Conservation (phyloP, 2,329 filamentous ascomycete species). For the Colletotrichum magnum region DNA sequence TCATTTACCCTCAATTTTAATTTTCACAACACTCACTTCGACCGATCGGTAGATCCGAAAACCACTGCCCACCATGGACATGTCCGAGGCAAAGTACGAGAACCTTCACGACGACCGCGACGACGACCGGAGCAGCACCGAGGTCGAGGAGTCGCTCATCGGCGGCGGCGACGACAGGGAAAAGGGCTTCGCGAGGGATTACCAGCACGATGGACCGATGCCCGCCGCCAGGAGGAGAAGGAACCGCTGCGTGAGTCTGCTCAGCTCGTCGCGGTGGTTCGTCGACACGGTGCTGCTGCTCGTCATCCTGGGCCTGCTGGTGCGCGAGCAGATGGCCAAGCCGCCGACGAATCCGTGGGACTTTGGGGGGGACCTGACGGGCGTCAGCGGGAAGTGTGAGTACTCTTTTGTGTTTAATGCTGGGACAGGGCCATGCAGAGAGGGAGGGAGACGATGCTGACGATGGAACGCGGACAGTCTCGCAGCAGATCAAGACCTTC, state of each 20-base stretch:
- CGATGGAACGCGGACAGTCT: conserved; percentile 44
- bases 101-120: conserved; percentile 46
- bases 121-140: conserved; percentile 49
- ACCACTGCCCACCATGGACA: conserved; percentile 26
- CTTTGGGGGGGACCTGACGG: conserved; percentile 54
- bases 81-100: conserved; percentile 43
- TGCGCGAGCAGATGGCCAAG: conserved; percentile 47
- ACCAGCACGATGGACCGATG: background rate
- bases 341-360: conserved; percentile 46
- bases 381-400: conserved; percentile 51
- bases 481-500: conserved; percentile 56
- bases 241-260: conserved; percentile 30
- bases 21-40: conserved; percentile 28
- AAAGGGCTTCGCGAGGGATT: conserved; percentile 26
- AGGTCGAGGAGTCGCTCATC: conserved; percentile 53
- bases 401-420: no score
- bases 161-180: conserved; percentile 48
- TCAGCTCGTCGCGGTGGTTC: conserved; percentile 49
- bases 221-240: conserved; percentile 25
- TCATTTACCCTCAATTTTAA: background rate
- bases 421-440: no score
- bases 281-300: conserved; percentile 51
- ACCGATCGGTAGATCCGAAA: background rate
- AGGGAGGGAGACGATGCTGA: background rate
- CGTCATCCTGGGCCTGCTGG: conserved; percentile 48